Base-by-base conservation (phyloP, 2,329 filamentous ascomycete genomes). In the Curvularia lunata region DNA sequence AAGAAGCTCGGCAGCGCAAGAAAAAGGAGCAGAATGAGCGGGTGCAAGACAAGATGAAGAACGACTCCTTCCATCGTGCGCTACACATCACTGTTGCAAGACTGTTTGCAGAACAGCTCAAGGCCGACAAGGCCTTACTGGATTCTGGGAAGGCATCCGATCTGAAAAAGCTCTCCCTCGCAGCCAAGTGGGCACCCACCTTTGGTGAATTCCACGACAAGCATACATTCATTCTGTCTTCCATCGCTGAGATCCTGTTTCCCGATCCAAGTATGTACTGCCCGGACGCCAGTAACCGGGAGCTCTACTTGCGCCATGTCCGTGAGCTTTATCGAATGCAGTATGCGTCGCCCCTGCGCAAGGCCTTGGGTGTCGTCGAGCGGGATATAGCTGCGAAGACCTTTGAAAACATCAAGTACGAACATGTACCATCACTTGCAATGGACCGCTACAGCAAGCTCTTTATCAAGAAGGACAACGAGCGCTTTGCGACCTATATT, bases 151-250 rank as follows among this genome's bases (percentile, higher is more conserved):
- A 81, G 28, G 66, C 74, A 16, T 74, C 77, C 42, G 78, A 78
- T 6, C 77, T 79, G 63, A 77, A 75, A 25, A 71, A 70, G 13
- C 80, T 87, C 52, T 86, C 84, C 0, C 79, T 87, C 0, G 85
- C 83, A 54, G 84, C 80, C 2, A 88, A 88, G 59, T 88, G 85
- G 86, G 83, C 85, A 1, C 86, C 86, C 1, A 81, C 82, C 0
- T 78, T 82, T 18, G 80, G 80, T 32, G 79, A 77, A 37, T 84
- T 85, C 62, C 85, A 87, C 62, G 86, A 88, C 70, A 81, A 82
- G 61, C 81, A 86, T 59, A 87, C 85, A 2, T 82, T 82, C 61
- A 79, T 88, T 58, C 78, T 82, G 30, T 84, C 82, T 45, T 81
- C 83, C 12, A 86, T 88, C 54, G 82, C 85, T 5, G 85, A 88